Conservation (phyloP, 345 rosid genomes). For the Eucalyptus erythrocorys region DNA sequence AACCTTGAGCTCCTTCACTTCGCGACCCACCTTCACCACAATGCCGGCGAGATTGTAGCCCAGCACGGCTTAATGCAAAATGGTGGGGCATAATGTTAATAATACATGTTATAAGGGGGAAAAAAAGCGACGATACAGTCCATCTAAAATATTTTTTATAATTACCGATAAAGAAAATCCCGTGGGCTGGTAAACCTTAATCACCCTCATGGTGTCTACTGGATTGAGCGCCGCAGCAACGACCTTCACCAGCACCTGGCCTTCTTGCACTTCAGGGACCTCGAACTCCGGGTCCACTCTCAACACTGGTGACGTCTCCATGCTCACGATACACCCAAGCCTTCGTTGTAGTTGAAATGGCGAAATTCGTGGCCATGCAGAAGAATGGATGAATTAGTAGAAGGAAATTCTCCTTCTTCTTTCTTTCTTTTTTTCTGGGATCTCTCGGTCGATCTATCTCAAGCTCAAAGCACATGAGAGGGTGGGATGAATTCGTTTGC, state of each 20-base stretch:
- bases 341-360: slow-evolving; percentile 44
- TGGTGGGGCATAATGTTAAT: background rate
- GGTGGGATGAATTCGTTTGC: background rate
- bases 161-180: slow-evolving; percentile 61
- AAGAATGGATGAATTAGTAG: background rate
- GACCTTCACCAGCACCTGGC: slow-evolving; percentile 74
- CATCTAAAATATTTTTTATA: background rate
- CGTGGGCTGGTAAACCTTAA: slow-evolving; percentile 60
- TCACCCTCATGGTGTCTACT: slow-evolving; percentile 55
- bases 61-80: slow-evolving; percentile 46
- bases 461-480: background rate
- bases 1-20: slow-evolving; percentile 52
- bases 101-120: background rate
- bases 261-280: slow-evolving; percentile 59
- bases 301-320: slow-evolving; percentile 42
- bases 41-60: slow-evolving; percentile 82
- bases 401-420: background rate
- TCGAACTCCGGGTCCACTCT: slow-evolving; percentile 45
- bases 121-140: background rate
- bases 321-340: slow-evolving; percentile 67
- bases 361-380: background rate
- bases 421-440: background rate
- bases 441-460: background rate
- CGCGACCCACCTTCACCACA: slow-evolving; percentile 55
- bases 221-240: slow-evolving; percentile 78